phyloP scores from a whole-genome alignment of 345 rosid species.

The Mangifera indica region DNA sequence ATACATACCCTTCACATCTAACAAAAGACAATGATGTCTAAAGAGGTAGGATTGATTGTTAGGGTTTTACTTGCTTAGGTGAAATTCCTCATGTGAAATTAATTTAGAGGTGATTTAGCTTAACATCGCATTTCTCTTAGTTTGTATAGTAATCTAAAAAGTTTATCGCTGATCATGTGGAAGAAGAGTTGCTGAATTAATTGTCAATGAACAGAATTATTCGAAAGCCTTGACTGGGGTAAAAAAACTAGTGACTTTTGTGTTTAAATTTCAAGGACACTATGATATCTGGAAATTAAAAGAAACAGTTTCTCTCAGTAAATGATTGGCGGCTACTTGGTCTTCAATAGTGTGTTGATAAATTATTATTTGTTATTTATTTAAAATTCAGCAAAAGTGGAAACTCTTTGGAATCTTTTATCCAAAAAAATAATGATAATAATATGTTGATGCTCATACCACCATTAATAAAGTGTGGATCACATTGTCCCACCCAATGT shows the following conservation, averaged over 20 bases:
- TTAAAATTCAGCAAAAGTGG: neutral
- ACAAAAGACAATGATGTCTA: no score
- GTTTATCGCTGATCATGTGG: neutral
- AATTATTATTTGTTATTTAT: neutral
- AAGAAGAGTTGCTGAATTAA: neutral
- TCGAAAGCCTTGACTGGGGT: conserved; percentile 7
- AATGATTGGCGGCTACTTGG: conserved; percentile 5
- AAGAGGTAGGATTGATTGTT: no score
- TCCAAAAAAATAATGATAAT: neutral
- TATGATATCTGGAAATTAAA: no score
- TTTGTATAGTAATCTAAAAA: neutral
- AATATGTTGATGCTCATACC: conserved; percentile 7
- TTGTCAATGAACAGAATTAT: neutral
- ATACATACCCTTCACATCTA: no score
- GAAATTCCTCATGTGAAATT: no score
- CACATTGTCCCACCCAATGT: no score
- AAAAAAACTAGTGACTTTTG: neutral
- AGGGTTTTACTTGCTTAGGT: no score
- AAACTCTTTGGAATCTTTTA: neutral
- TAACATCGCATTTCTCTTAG: no score
- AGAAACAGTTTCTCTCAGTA: neutral
- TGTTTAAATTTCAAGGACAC: neutral
- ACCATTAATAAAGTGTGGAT: neutral
- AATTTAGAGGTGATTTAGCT: no score
- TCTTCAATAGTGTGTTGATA: neutral